phyloP scores from a whole-genome alignment of 2,329 filamentous ascomycete species.

The Thelonectria discophora region DNA sequence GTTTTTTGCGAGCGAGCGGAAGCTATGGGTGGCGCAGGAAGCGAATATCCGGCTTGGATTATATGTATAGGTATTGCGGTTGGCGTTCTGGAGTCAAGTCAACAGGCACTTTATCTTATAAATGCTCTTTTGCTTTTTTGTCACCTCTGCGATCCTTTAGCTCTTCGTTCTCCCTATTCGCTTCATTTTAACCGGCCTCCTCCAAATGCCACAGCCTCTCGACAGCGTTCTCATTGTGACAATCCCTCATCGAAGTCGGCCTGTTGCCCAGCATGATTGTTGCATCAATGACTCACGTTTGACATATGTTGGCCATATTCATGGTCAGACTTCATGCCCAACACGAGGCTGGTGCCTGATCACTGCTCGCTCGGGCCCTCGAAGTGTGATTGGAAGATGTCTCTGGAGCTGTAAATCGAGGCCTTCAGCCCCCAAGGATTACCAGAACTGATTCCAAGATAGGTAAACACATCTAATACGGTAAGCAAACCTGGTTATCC shows the following conservation, averaged over 20 bases:
- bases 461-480: constrained; percentile 70
- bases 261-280: neutral
- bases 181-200: neutral
- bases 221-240: neutral
- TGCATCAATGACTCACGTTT: neutral
- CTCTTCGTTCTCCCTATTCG: neutral
- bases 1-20: constrained; percentile 6
- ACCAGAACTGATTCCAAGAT: constrained; percentile 67
- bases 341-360: neutral
- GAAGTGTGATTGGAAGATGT: constrained; percentile 44
- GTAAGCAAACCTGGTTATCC: constrained; percentile 25
- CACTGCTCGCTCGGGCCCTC: neutral
- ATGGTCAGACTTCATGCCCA: neutral
- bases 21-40: constrained; percentile 13
- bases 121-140: neutral
- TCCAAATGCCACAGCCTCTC: neutral
- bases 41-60: constrained; percentile 1
- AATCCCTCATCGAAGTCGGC: neutral
- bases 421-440: constrained; percentile 72
- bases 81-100: constrained; percentile 3
- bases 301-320: neutral
- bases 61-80: constrained; percentile 4
- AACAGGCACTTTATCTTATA: constrained; percentile 1
- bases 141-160: neutral
- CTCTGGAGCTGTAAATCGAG: constrained; percentile 62